Conservation (phyloP, 306 rosid species). For the Notholithocarpus densiflorus region DNA sequence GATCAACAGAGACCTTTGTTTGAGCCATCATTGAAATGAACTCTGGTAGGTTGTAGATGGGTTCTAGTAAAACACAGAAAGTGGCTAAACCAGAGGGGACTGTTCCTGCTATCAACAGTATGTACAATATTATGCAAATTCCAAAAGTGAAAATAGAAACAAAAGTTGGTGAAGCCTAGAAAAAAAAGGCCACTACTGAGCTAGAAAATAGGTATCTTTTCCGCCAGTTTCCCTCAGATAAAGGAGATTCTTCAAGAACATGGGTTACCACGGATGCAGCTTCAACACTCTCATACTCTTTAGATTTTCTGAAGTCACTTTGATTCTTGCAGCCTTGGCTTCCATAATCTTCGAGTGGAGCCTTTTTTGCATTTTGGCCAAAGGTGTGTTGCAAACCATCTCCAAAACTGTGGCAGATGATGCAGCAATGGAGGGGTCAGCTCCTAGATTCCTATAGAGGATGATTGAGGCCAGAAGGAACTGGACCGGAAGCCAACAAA, state of each 20-base stretch:
- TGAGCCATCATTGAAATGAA: conserved; percentile 89
- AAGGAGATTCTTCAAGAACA: conserved; percentile 60
- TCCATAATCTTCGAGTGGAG: conserved; percentile 65
- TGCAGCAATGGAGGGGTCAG: conserved; percentile 64
- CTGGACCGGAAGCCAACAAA: background rate
- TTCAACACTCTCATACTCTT: conserved; percentile 76
- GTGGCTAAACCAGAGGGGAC: conserved; percentile 88
- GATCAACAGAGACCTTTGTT: conserved; percentile 77
- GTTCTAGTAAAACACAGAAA: conserved; percentile 82
- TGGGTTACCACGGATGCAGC: conserved; percentile 84
- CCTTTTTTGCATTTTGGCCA: too few relatives aligned
- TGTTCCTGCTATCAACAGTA: conserved; percentile 64
- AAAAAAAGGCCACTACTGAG: conserved; percentile 73
- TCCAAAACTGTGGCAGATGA: conserved; percentile 63
- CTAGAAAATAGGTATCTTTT: conserved; percentile 68
- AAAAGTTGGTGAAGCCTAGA: conserved; percentile 90
- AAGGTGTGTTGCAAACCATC: conserved; percentile 62
- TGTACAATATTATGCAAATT: conserved; percentile 52
- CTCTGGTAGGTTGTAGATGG: conserved; percentile 89
- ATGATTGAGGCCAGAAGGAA: conserved; percentile 62
- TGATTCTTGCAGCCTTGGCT: conserved; percentile 76
- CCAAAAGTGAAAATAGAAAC: conserved; percentile 84
- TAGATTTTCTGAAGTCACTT: conserved; percentile 70
- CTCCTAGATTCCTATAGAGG: conserved; percentile 71
- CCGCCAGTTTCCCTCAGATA: conserved; percentile 74